Evolutionary conservation across 306 rosid genomes (phyloP).

Genomic region (Astragalus membranaceus): DNA sequence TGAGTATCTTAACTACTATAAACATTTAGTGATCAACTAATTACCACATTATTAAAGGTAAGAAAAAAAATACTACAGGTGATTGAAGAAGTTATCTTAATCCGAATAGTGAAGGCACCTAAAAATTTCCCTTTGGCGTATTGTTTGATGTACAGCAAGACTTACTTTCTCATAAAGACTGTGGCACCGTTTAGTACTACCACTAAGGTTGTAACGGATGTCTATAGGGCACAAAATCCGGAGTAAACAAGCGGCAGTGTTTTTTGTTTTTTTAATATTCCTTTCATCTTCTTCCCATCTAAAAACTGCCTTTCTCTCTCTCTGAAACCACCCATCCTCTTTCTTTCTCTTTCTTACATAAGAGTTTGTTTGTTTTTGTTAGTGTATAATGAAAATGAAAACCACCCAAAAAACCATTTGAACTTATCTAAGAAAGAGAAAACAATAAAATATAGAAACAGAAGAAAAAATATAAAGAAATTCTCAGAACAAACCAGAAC

Average conservation of each 20-base stretch:
- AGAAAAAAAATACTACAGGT: no score
- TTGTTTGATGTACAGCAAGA: not conserved
- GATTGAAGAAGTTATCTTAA: not conserved
- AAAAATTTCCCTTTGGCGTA: not conserved
- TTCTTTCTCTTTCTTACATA: conserved; percentile 24
- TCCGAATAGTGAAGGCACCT: not conserved
- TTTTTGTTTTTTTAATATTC: not conserved
- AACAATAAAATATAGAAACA: not conserved
- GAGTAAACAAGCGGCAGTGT: conserved; percentile 50
- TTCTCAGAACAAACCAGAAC: conserved; percentile 51
- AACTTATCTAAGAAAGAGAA: conserved; percentile 43
- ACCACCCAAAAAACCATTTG: conserved; percentile 24
- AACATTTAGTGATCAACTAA: no score
- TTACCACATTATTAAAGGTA: no score
- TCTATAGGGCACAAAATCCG: conserved; percentile 53
- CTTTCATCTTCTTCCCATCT: not conserved
- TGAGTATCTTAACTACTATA: no score
- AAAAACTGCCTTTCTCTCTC: conserved; percentile 37
- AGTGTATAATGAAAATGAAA: not conserved
- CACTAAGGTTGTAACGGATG: conserved; percentile 61
- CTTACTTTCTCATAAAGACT: conserved; percentile 34
- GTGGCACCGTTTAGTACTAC: conserved; percentile 54
- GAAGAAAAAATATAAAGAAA: conserved; percentile 24
- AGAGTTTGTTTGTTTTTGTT: conserved; percentile 1
- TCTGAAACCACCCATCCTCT: conserved; percentile 19